phyloP scores from a whole-genome alignment of 495 filamentous ascomycete species.

The Extremus antarcticus region DNA sequence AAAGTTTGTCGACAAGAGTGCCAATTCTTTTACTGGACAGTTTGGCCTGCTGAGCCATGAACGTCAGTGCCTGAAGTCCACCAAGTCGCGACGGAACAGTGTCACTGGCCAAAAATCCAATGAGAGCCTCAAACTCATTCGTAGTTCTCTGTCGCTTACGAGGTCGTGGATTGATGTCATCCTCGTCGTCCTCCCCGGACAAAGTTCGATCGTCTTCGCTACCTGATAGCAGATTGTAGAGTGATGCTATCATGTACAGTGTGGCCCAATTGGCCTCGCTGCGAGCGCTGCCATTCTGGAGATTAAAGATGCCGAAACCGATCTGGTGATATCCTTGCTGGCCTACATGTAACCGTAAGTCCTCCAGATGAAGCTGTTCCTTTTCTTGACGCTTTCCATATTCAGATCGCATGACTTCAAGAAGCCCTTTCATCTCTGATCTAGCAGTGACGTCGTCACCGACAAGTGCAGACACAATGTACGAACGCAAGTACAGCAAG shows the following conservation, averaged over 20 bases:
- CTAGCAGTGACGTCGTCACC: constrained; percentile 17
- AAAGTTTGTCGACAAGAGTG: constrained; percentile 38
- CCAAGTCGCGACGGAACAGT: background rate
- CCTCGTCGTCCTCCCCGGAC: too few species aligned
- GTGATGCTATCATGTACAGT: constrained; percentile 39
- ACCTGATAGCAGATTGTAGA: constrained; percentile 34
- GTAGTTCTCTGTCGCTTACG: constrained; percentile 12
- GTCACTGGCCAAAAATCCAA: background rate
- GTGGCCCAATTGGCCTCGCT: constrained; percentile 46
- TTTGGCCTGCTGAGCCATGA: constrained; percentile 43
- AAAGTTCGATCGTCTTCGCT: background rate
- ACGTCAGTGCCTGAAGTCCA: constrained; percentile 69
- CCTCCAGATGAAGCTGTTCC: constrained; percentile 16
- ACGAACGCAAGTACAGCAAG: constrained; percentile 54
- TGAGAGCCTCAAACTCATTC: constrained; percentile 1
- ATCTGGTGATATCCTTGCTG: background rate
- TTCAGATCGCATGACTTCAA: constrained; percentile 19
- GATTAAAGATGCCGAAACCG: constrained; percentile 28
- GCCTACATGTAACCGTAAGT: constrained; percentile 6
- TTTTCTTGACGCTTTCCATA: constrained; percentile 16
- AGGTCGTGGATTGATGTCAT: constrained; percentile 1
- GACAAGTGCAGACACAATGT: constrained; percentile 40
- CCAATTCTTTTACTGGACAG: constrained; percentile 35
- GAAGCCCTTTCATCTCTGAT: constrained; percentile 28
- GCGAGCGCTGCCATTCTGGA: constrained; percentile 28